Evolutionary conservation across 1,284 basidiomycete species (phyloP), one percentile per base, ranked within the genome.

Genomic region (Naganishia liquefaciens): DNA sequence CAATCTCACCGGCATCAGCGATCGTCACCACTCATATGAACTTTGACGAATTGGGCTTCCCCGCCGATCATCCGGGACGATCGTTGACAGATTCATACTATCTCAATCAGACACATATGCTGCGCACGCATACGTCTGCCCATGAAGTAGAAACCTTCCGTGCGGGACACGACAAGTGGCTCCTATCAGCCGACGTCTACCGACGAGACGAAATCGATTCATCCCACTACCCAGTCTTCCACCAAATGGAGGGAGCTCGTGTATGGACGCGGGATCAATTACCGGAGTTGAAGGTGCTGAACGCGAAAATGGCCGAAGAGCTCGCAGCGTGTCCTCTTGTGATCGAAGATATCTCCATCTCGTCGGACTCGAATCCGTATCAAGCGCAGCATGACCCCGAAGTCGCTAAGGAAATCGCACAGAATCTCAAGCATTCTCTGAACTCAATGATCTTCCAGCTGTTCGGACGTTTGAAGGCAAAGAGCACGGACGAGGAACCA

Each of bases 161-260:
- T 47, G 80, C 82, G 42, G 91, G 91, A 5, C 82, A 88, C 70
- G 85, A 89, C 42, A 83, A 84, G 61, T 99, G 94, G 91, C 82
- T 99, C 39, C 83, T 99, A 54, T 91, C 93, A 1, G 94, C 96
- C n/a, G 96, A 99, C 81, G 96, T 99, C 52, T 99, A 98, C 80
- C 82, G 96, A 49, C 86, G 96, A 70, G 96, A 99, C 84, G 96
- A 99, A 80, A 99, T 99, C 70, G 96, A 99, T 80, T 85, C 86
- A 23, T 91, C 89, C 11, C 96, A 99, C 78, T 98, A 98, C 78
- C 96, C 96, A 21, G 90, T 97, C 50, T 99, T 99, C 77, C 96
- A 99, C 80, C 96, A 99, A 80, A 93, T 97, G 82, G 96, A 99
- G 78, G 96, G 95, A 37, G 93, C 94, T 23, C 83, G 87, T 49